Percentiles rank a stretch among this genome's conserved stretches.
Conservation (phyloP, 306 rosid genomes). For the Alnus glutinosa region DNA sequence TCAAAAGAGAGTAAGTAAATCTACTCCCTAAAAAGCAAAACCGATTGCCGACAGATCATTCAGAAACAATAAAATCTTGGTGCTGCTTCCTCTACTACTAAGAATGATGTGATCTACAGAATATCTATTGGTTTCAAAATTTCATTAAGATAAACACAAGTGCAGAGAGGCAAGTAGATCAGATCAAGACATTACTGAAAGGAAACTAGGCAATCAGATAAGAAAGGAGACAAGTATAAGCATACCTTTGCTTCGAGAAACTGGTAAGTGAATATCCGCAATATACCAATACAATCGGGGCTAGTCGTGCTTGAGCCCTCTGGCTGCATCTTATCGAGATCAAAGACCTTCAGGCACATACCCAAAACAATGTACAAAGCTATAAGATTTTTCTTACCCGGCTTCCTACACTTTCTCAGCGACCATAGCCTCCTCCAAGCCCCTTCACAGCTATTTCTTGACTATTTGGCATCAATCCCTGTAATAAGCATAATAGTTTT, state of each 20-base stretch:
- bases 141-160: constrained; percentile 5
- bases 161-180: background rate
- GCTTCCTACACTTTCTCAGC: too few relatives aligned
- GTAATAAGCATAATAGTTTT: too few relatives aligned
- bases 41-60: background rate
- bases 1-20: background rate
- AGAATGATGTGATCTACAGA: constrained; percentile 84
- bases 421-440: too few relatives aligned
- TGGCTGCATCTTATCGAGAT: constrained; percentile 86
- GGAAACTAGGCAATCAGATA: background rate
- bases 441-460: too few relatives aligned
- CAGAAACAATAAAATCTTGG: background rate
- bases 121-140: constrained; percentile 23
- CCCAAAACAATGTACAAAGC: too few relatives aligned
- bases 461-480: too few relatives aligned
- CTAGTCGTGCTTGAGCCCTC: constrained; percentile 72
- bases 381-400: too few relatives aligned
- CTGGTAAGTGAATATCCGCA: constrained; percentile 90
- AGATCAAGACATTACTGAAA: background rate
- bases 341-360: constrained; percentile 85
- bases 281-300: constrained; percentile 97
- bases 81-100: constrained; percentile 80
- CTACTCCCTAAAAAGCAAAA: background rate
- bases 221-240: constrained; percentile 5
- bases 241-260: constrained; percentile 86